phyloP scores from a whole-genome alignment of 2,329 filamentous ascomycete genomes.

The Neophaeococcomyces mojaviensis region DNA sequence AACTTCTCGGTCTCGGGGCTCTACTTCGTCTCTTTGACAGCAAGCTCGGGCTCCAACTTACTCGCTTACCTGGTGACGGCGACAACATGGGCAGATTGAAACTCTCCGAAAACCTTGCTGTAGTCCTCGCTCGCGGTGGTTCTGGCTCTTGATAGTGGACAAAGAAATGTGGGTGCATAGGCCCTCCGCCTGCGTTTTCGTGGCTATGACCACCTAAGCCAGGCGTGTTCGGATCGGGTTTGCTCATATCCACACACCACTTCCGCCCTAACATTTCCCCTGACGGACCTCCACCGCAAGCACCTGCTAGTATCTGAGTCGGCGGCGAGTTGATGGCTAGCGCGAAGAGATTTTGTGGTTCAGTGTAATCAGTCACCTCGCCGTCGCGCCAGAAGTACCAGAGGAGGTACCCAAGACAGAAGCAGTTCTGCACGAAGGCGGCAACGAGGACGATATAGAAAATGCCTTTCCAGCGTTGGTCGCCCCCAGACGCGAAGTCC shows the following conservation, averaged over 20 bases:
- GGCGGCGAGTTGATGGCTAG: constrained; percentile 61
- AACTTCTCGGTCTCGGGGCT: neutral
- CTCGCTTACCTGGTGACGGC: neutral
- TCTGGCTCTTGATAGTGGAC: constrained; percentile 13
- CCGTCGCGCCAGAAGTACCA: constrained; percentile 39
- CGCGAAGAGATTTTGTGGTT: constrained; percentile 67
- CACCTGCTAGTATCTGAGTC: constrained; percentile 44
- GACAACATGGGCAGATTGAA: neutral
- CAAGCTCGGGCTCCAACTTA: neutral
- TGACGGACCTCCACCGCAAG: constrained; percentile 49
- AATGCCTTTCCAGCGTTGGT: constrained; percentile 51
- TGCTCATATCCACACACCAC: constrained; percentile 39
- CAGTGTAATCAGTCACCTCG: constrained; percentile 69
- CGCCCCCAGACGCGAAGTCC: constrained; percentile 63
- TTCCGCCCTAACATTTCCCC: constrained; percentile 42
- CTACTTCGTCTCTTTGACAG: neutral
- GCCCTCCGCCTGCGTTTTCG: neutral
- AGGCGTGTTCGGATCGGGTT: constrained; percentile 26
- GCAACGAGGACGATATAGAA: constrained; percentile 61
- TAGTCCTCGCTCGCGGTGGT: neutral
- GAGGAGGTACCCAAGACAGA: constrained; percentile 58
- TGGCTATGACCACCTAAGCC: neutral
- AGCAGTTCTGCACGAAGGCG: constrained; percentile 60
- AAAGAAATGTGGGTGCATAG: constrained; percentile 17
- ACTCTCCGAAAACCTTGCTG: neutral